Evolutionary conservation across 139 green algal species (phyloP), one percentile per base, ranked within the genome.

Genomic region (Nannochloris sp.): DNA sequence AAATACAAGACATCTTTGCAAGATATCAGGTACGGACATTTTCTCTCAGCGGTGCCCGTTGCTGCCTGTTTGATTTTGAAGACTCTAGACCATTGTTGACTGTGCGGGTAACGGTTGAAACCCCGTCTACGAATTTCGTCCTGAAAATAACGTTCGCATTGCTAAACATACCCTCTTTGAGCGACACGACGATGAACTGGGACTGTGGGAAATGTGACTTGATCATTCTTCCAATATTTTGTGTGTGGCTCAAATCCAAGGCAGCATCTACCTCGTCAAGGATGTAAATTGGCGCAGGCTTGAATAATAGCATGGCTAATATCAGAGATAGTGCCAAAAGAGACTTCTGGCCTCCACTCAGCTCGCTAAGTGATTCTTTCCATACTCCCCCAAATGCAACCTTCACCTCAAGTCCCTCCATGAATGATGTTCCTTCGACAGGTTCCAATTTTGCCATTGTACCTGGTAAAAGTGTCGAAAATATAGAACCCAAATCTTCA

Each of bases 161-260:
- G 83, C 86, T 93, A 83, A 99, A 99, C 90, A 99, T 97, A 53
- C 94, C 94, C 73, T 99, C 94, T 81, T 99, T 97, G 1, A 97
- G 76, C 4, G 78, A 90, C 14, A 83, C 78, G 24, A 85, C 74
- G 12, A 88, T 69, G 55, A 90, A 89, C 72, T 91, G 84, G 1
- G 79, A 88, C 58, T 96, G 78, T 12, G 94, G 92, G 81, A 99
- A 99, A 83, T 98, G 88, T 31, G 79, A 59, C 66, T 91, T 92
- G 77, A 99, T 98, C 91, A 98, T 97, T 66, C 80, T 71, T 12
- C 92, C 92, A 36, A 98, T 96, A 76, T 97, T 97, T 70, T 97
- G 92, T 54, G 91, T 99, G 85, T 99, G 91, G 78, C 83, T 95
- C 44, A 98, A 78, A 75, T 99, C 94, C 71, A 99, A 74, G 8